These are phyloP conservation scores for Chalara sp. DNA, from an alignment of 2,329 filamentous ascomycete species.

Conservation along the genomic window DNA sequence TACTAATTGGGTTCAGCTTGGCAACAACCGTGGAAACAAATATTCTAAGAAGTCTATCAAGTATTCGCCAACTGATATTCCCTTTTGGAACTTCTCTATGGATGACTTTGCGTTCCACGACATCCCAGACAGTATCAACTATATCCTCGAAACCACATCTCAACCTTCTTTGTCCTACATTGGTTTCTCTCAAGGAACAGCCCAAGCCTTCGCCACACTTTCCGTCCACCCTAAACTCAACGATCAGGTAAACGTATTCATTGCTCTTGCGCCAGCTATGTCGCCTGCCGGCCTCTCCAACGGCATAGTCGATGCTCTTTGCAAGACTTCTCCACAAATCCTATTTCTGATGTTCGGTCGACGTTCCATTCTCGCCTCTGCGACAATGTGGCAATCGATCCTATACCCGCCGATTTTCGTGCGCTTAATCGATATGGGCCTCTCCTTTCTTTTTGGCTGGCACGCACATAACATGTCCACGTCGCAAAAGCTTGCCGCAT, in stretches of 20 bases:
- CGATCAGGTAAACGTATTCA: constrained; percentile 89
- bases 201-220: constrained; percentile 89
- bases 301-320: constrained; percentile 82
- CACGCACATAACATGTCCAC: constrained; percentile 73
- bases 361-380: constrained; percentile 82
- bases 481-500: constrained; percentile 89
- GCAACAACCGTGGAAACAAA: constrained; percentile 97
- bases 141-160: constrained; percentile 77
- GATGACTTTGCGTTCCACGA: constrained; percentile 98
- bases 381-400: constrained; percentile 95
- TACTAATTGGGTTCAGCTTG: constrained; percentile 51
- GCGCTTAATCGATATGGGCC: constrained; percentile 73
- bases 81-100: constrained; percentile 98
- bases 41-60: constrained; percentile 93
- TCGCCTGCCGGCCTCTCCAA: constrained; percentile 86
- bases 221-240: constrained; percentile 91
- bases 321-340: constrained; percentile 89
- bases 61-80: constrained; percentile 62
- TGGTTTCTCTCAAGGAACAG: constrained; percentile 94
- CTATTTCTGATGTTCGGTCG: constrained; percentile 90
- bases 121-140: constrained; percentile 89
- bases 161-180: constrained; percentile 88
- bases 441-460: constrained; percentile 88
- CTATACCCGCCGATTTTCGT: constrained; percentile 93
- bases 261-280: constrained; percentile 94